Percentiles rank a stretch among this genome's conserved stretches.
Conservation (phyloP, 441 rosid species). For the Viola pubescens region DNA sequence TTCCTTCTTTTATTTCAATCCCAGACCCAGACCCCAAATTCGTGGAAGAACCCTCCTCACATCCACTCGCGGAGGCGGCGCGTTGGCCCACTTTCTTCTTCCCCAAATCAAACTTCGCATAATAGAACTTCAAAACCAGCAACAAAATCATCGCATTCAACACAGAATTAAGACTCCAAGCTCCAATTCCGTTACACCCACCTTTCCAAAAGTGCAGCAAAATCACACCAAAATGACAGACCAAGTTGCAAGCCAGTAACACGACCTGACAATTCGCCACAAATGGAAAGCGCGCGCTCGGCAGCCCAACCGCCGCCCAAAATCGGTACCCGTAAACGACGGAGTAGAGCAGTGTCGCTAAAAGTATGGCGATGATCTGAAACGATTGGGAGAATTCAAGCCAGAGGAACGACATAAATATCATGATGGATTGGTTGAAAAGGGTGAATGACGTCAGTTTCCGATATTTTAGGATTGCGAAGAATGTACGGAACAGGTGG, state of each 20-base stretch:
- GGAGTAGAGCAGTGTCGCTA: conserved; percentile 51
- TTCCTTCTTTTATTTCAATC: not conserved
- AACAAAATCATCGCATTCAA: conserved; percentile 48
- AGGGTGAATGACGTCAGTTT: conserved; percentile 45
- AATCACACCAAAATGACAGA: conserved; percentile 67
- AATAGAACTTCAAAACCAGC: conserved; percentile 56
- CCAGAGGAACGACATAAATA: conserved; percentile 67
- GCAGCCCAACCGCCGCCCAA: conserved; percentile 74
- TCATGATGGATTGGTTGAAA: conserved; percentile 46
- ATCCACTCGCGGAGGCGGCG: not conserved
- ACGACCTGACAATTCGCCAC: conserved; percentile 63
- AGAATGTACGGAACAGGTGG: conserved; percentile 58
- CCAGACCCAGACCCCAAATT: not conserved
- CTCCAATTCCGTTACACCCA: conserved; percentile 82
- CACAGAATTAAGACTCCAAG: conserved; percentile 69
- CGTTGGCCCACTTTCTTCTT: conserved; percentile 5
- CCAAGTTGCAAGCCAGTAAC: conserved; percentile 53
- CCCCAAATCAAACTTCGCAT: conserved; percentile 32
- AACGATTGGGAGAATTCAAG: conserved; percentile 83
- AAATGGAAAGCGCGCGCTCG: conserved; percentile 48
- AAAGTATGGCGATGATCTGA: conserved; percentile 62
- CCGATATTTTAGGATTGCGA: conserved; percentile 45
- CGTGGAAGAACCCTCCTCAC: conserved; percentile 3
- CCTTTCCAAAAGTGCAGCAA: conserved; percentile 63
- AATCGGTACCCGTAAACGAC: conserved; percentile 74